Percentiles rank a stretch among this genome's conserved stretches.
Evolutionary conservation across 1,139 yeast genomes (phyloP).

Genomic region (Pichia inconspicua): DNA sequence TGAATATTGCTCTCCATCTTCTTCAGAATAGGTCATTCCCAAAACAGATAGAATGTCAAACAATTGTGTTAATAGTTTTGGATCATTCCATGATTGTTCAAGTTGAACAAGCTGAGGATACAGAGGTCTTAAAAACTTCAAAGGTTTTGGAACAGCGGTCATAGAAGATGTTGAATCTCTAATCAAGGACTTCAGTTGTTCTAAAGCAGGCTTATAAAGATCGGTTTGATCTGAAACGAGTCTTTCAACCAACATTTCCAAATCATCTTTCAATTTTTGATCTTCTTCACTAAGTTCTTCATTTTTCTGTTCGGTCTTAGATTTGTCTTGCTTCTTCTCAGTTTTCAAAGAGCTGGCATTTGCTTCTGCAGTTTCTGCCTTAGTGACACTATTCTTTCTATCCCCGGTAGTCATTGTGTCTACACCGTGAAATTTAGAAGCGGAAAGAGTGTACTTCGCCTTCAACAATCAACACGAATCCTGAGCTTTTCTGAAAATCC

Average conservation of each 20-base stretch:
- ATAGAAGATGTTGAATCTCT: conserved; percentile 93
- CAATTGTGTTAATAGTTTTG: conserved; percentile 35
- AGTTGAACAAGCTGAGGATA: conserved; percentile 59
- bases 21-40: conserved; percentile 85
- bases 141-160: conserved; percentile 99
- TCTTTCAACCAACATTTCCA: conserved; percentile 81
- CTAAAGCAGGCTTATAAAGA: conserved; percentile 53
- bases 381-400: neutral
- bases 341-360: neutral
- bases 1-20: conserved; percentile 49
- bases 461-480: neutral
- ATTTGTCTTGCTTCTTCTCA: conserved; percentile 1
- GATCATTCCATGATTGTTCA: conserved; percentile 49
- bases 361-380: neutral
- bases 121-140: conserved; percentile 88
- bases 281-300: conserved; percentile 95
- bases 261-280: conserved; percentile 75
- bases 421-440: neutral
- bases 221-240: conserved; percentile 44
- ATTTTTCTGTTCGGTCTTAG: conserved; percentile 26
- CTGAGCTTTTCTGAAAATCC: neutral
- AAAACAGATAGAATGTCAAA: conserved; percentile 89
- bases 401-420: neutral
- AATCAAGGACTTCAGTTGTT: conserved; percentile 65
- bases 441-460: neutral